phyloP scores from a whole-genome alignment of 2,329 filamentous ascomycete genomes.

The Lachnellula suecica region DNA sequence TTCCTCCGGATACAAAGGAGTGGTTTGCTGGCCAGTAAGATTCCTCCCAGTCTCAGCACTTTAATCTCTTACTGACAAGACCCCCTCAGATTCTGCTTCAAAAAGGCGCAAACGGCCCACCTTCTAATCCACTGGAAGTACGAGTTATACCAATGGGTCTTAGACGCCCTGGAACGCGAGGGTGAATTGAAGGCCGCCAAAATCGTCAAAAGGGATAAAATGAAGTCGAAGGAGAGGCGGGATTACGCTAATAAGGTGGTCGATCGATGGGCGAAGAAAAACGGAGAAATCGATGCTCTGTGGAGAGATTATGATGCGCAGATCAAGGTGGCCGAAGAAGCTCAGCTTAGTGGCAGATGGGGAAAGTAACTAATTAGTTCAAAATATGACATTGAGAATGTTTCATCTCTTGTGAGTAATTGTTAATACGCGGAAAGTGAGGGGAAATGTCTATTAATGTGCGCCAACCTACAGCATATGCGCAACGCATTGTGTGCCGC shows the following conservation, averaged over 20 bases:
- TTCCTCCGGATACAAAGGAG: slow-evolving; percentile 43
- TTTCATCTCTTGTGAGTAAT: no score
- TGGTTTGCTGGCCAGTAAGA: slow-evolving; percentile 53
- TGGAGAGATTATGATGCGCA: slow-evolving; percentile 65
- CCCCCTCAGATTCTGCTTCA: slow-evolving; percentile 59
- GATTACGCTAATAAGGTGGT: slow-evolving; percentile 64
- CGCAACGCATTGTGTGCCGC: no score
- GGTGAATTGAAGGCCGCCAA: slow-evolving; percentile 57
- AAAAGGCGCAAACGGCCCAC: slow-evolving; percentile 69
- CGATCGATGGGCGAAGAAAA: slow-evolving; percentile 57
- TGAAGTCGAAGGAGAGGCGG: slow-evolving; percentile 57
- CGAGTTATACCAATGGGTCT: slow-evolving; percentile 70
- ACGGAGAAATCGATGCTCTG: slow-evolving; percentile 57
- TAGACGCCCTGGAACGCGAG: slow-evolving; percentile 57
- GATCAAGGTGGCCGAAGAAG: slow-evolving; percentile 49
- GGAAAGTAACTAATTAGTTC: no score
- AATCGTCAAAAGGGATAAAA: slow-evolving; percentile 59
- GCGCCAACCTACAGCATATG: no score
- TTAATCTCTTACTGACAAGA: not conserved
- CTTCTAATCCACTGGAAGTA: slow-evolving; percentile 74
- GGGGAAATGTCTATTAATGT: no score
- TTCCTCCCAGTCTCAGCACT: slow-evolving; percentile 4
- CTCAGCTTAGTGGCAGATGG: slow-evolving; percentile 8
- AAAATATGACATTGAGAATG: no score
- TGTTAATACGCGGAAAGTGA: no score